Base-by-base conservation (phyloP, 805 yeast species). In the Yamadazyma ubonensis region DNA sequence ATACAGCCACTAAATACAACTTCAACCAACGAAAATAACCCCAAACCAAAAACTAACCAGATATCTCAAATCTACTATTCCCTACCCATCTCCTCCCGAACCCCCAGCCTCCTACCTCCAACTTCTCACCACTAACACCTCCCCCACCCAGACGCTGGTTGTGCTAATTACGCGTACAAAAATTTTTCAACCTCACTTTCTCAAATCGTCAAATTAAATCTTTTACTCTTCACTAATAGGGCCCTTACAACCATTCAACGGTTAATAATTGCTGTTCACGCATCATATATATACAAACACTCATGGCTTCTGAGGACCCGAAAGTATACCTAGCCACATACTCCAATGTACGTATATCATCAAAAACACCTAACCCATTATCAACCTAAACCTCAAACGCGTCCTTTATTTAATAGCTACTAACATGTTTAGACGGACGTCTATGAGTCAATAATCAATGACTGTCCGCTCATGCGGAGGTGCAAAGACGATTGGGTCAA, bases 401-500 rank as follows among this genome's bases (percentile, higher is more conserved):
- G 39, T 40, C 38, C 35, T 33, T n/a, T 10, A 21, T 16, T 22
- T 7, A 22, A 5, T 30, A 15, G n/a, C n/a, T 33, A 43, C 45
- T 41, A 43, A 46, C 50, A n/a, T 3, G 19, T 25, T 11, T 44
- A 68, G 75, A 67, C 70, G 29, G 75, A 69, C 57, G 91, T 90
- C 45, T 95, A 85, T 66, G 86, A 91, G 67, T 72, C 81, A 52
- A 63, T 76, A 18, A 76, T 76, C 49, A 75, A 80, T 36, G 78
- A 81, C 25, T 80, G 83, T 14, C 85, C 90, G 19, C 80, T 85
- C 11, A 93, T 93, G 98, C 78, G 98, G 52, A 73, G 98, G 42
- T 81, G 86, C 45, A 72, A 76, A 36, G 99, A 93, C 59, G 86
- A 90, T 51, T 93, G 98, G 98, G 88, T 93, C 44, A 91, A 91